phyloP scores from a whole-genome alignment of 2,329 filamentous ascomycete species.

The Aspergillus calidoustus region DNA sequence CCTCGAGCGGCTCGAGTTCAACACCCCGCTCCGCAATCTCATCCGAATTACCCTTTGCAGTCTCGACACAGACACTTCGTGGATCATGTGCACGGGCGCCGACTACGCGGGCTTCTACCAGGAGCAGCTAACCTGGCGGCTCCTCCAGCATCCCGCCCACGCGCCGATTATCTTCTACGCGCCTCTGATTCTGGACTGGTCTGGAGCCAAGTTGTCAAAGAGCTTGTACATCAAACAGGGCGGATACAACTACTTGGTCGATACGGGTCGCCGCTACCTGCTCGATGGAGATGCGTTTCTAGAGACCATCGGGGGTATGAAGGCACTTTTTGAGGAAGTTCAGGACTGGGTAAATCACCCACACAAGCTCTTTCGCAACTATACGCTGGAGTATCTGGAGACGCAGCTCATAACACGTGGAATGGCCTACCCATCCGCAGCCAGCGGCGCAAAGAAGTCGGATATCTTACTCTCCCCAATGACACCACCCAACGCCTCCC shows the following conservation, averaged over 20 bases:
- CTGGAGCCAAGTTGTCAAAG: constrained; percentile 23
- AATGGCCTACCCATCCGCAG: background rate
- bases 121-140: constrained; percentile 12
- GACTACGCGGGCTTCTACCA: constrained; percentile 25
- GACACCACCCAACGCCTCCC: background rate
- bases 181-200: constrained; percentile 22
- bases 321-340: constrained; percentile 6
- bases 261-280: constrained; percentile 5
- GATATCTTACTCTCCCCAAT: background rate
- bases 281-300: constrained; percentile 7
- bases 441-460: background rate
- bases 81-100: constrained; percentile 20
- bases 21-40: constrained; percentile 23
- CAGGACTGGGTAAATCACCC: constrained; percentile 12
- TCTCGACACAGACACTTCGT: constrained; percentile 9
- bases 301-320: background rate
- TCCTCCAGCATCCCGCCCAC: constrained; percentile 1
- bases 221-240: constrained; percentile 22
- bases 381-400: constrained; percentile 13
- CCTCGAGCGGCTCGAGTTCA: constrained; percentile 17
- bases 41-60: constrained; percentile 16
- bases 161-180: constrained; percentile 20
- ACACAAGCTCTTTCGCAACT: constrained; percentile 11
- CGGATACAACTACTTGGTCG: constrained; percentile 21
- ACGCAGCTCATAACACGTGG: constrained; percentile 4